phyloP scores from a whole-genome alignment of 345 rosid species.

The Sisymbrium altissimum region DNA sequence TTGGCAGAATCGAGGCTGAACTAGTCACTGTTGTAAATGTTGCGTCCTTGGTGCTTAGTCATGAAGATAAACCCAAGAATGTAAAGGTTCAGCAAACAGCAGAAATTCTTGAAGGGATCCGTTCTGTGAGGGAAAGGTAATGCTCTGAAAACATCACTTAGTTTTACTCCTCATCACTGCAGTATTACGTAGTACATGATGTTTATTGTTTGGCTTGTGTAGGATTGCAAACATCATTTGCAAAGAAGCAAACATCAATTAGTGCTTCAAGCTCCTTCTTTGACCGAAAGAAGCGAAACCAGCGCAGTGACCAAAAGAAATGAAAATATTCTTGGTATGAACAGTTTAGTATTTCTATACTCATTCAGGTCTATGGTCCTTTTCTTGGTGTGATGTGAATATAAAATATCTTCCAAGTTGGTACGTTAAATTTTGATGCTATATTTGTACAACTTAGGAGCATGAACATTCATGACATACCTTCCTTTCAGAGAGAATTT shows the following conservation, averaged over 20 bases:
- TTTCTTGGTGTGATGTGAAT: slow-evolving; percentile 21
- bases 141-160: slow-evolving; percentile 1
- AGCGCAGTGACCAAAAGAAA: not conserved
- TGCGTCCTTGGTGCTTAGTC: slow-evolving; percentile 47
- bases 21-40: slow-evolving; percentile 59
- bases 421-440: slow-evolving; percentile 19
- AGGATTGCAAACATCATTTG: slow-evolving; percentile 27
- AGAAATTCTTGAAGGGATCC: slow-evolving; percentile 64
- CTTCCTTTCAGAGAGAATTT: not conserved
- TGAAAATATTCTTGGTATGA: slow-evolving; percentile 3
- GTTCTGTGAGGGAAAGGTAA: slow-evolving; percentile 55
- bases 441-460: not conserved
- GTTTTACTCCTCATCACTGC: not conserved
- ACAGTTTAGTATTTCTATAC: not conserved
- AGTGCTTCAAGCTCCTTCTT: not conserved
- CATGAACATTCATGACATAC: slow-evolving; percentile 12
- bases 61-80: slow-evolving; percentile 49
- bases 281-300: not conserved
- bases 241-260: slow-evolving; percentile 21
- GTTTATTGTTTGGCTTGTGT: not conserved
- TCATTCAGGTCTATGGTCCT: not conserved
- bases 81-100: slow-evolving; percentile 52
- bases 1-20: slow-evolving; percentile 59
- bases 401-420: not conserved
- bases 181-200: not conserved